Evolutionary conservation across 345 rosid genomes (phyloP).

Genomic region (Crucihimalaya himalaica): DNA sequence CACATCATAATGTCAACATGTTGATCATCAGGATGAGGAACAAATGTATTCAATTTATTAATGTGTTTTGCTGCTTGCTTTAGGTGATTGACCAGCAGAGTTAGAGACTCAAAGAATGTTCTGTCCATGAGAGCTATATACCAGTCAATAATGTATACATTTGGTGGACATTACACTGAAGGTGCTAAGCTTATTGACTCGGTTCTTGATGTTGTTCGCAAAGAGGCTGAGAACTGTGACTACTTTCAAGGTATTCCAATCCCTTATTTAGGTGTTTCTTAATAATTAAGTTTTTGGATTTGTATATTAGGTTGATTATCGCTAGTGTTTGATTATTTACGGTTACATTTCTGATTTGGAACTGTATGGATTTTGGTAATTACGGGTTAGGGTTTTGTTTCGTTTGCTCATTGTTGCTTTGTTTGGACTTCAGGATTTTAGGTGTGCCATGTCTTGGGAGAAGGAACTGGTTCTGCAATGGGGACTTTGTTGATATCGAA

Average conservation of each 20-base stretch:
- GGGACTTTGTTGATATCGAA: too few relatives aligned
- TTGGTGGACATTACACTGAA: conserved; percentile 67
- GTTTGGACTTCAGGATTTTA: too few relatives aligned
- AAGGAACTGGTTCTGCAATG: too few relatives aligned
- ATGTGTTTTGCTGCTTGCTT: conserved; percentile 32
- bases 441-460: too few relatives aligned
- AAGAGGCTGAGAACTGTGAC: conserved; percentile 69
- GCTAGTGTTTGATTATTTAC: neutral
- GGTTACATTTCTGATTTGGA: neutral
- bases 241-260: conserved; percentile 53
- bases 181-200: conserved; percentile 67
- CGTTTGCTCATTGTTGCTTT: too few relatives aligned
- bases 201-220: conserved; percentile 61
- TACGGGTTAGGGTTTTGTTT: neutral
- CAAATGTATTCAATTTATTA: neutral
- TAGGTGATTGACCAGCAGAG: conserved; percentile 83
- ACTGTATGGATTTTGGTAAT: too few relatives aligned
- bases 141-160: conserved; percentile 90
- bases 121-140: conserved; percentile 94
- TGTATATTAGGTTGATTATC: neutral
- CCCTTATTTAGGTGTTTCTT: neutral
- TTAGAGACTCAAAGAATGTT: conserved; percentile 77
- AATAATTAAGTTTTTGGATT: neutral
- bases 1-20: neutral
- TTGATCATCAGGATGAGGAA: conserved; percentile 40